A percentile compares a stretch with the other conserved stretches of the same genome.
These are phyloP conservation scores for Nepenthes alata DNA, from an alignment of 179 eudicot species.

Conservation along the genomic window DNA sequence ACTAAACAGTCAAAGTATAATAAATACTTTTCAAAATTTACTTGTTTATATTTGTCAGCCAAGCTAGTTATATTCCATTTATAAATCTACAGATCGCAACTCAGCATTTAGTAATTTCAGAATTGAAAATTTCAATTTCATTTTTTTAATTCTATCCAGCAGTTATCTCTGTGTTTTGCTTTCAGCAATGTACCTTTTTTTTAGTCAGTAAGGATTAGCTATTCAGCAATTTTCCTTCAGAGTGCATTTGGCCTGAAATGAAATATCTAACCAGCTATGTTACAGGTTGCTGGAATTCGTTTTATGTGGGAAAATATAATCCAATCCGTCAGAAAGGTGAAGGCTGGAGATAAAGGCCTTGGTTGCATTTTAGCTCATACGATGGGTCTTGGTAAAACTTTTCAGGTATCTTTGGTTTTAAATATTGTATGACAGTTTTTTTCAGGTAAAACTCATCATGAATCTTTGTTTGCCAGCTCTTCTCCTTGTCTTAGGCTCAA, in stretches of 20 bases:
- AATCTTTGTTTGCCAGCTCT: background rate
- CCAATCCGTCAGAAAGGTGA: slow-evolving; percentile 72
- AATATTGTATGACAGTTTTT: background rate
- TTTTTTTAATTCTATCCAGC: too few relatives aligned
- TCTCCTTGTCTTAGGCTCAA: background rate
- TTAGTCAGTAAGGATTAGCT: background rate
- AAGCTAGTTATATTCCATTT: too few relatives aligned
- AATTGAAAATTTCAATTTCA: too few relatives aligned
- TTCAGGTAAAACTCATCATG: background rate
- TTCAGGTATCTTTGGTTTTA: slow-evolving; percentile 51
- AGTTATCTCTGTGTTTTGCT: too few relatives aligned
- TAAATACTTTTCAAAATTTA: too few relatives aligned
- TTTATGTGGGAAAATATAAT: slow-evolving; percentile 98
- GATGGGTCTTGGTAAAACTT: slow-evolving; percentile 98
- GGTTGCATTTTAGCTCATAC: slow-evolving; percentile 99
- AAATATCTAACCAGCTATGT: background rate
- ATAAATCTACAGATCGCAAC: too few relatives aligned
- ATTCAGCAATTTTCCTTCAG: too few relatives aligned
- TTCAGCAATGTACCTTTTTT: too few relatives aligned
- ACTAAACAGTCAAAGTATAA: too few relatives aligned
- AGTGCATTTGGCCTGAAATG: too few relatives aligned
- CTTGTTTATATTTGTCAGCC: too few relatives aligned
- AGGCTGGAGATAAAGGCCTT: slow-evolving; percentile 92
- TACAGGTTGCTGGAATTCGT: slow-evolving; percentile 85
- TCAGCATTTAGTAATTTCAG: too few relatives aligned